A percentile compares a stretch with the other conserved stretches of the same genome.
These are phyloP conservation scores for Cercophora scortea DNA, from an alignment of 495 filamentous ascomycete species.

Conservation along the genomic window DNA sequence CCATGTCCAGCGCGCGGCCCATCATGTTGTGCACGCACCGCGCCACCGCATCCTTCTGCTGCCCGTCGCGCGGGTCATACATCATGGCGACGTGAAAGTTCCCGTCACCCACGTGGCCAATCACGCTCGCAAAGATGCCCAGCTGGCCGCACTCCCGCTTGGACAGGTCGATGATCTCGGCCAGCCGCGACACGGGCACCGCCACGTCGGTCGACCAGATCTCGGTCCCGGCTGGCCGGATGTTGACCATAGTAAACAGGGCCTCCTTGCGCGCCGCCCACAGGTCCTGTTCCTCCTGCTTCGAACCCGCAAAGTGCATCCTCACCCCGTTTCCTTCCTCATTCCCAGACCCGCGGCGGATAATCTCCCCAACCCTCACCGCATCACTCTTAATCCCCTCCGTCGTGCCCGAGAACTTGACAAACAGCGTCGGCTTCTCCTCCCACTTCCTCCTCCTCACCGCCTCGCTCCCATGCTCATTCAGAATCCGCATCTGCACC, in stretches of 20 bases:
- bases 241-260: slow-evolving; percentile 50
- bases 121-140: slow-evolving; percentile 59
- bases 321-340: slow-evolving; percentile 20
- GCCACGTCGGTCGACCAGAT: slow-evolving; percentile 67
- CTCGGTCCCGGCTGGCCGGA: slow-evolving; percentile 40
- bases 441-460: slow-evolving; percentile 45
- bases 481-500: slow-evolving; percentile 65
- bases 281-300: slow-evolving; percentile 51
- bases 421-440: slow-evolving; percentile 61
- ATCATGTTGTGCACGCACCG: slow-evolving; percentile 23
- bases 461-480: slow-evolving; percentile 51
- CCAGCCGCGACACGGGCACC: slow-evolving; percentile 58
- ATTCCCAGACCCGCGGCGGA: slow-evolving; percentile 13
- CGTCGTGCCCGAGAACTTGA: slow-evolving; percentile 43
- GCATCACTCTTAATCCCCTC: slow-evolving; percentile 31
- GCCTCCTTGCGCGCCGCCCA: slow-evolving; percentile 65
- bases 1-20: slow-evolving; percentile 26
- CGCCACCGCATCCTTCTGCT: slow-evolving; percentile 15
- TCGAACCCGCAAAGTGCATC: slow-evolving; percentile 53
- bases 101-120: slow-evolving; percentile 62
- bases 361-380: slow-evolving; percentile 28
- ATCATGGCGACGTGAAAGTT: slow-evolving; percentile 30
- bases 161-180: slow-evolving; percentile 61
- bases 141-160: slow-evolving; percentile 53
- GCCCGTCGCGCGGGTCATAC: slow-evolving; percentile 16